Conservation (phyloP, 768 basidiomycete genomes). For the Asterophora lycoperdoides region DNA sequence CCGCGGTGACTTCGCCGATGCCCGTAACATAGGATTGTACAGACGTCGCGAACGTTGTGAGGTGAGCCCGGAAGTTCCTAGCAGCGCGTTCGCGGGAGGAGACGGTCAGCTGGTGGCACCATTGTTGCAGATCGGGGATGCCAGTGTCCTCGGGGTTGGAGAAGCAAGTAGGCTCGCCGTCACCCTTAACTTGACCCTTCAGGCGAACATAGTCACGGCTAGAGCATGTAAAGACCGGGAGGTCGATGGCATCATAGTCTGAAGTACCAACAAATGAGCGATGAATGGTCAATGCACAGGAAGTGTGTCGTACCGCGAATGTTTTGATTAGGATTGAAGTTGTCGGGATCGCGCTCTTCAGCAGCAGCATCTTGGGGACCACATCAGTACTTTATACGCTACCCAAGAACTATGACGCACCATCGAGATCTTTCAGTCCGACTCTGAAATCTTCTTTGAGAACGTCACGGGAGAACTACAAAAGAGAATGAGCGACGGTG, state of each 20-base stretch:
- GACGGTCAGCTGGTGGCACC: conserved; percentile 54
- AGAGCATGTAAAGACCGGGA: conserved; percentile 61
- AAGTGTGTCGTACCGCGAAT: conserved; percentile 37
- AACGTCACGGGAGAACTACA: conserved; percentile 50
- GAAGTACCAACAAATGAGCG: background rate
- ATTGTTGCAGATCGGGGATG: conserved; percentile 51
- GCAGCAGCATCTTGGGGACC: conserved; percentile 44
- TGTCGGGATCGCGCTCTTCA: conserved; percentile 52
- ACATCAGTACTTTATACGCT: background rate
- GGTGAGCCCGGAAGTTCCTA: conserved; percentile 40
- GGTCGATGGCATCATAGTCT: conserved; percentile 59
- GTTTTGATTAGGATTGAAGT: conserved; percentile 48
- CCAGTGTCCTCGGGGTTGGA: conserved; percentile 48
- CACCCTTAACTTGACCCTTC: conserved; percentile 58
- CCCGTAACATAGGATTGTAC: conserved; percentile 47
- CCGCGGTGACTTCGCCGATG: conserved; percentile 46
- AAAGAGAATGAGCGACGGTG: conserved; percentile 2
- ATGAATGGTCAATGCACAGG: background rate
- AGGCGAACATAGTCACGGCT: conserved; percentile 58
- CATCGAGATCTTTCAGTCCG: conserved; percentile 57
- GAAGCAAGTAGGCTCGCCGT: conserved; percentile 56
- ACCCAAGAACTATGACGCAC: conserved; percentile 23
- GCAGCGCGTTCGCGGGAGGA: conserved; percentile 47
- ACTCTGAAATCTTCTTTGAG: conserved; percentile 57
- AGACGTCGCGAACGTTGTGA: conserved; percentile 45